A percentile compares a stretch with the other conserved stretches of the same genome.
Evolutionary conservation across 2,329 filamentous ascomycete genomes (phyloP).

Genomic region (Phoma sp.): DNA sequence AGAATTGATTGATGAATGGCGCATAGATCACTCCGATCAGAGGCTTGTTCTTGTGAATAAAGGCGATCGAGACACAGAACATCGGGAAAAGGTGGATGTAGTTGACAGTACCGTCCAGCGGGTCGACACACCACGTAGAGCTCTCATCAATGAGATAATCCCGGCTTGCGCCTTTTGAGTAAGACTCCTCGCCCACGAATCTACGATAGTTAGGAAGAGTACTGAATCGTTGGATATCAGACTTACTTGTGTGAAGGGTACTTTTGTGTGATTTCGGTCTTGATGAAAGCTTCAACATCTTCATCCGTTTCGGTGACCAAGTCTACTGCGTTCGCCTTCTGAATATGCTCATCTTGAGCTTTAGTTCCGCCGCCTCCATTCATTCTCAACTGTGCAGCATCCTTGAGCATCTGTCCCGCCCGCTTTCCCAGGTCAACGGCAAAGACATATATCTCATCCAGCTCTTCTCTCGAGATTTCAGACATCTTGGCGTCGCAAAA

Average conservation of each 20-base stretch:
- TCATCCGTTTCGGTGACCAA: slow-evolving; percentile 79
- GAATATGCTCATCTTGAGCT: slow-evolving; percentile 54
- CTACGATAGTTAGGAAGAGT: slow-evolving; percentile 47
- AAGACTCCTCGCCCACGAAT: slow-evolving; percentile 79
- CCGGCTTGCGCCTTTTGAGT: slow-evolving; percentile 70
- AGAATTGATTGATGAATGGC: slow-evolving; percentile 72
- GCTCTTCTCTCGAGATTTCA: slow-evolving; percentile 51
- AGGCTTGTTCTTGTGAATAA: slow-evolving; percentile 65
- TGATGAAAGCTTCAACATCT: slow-evolving; percentile 76
- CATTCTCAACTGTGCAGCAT: slow-evolving; percentile 65
- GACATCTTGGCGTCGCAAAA: slow-evolving; percentile 25
- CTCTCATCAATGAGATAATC: slow-evolving; percentile 69
- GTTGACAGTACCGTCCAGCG: slow-evolving; percentile 80
- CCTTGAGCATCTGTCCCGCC: slow-evolving; percentile 71
- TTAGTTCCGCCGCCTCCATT: slow-evolving; percentile 41
- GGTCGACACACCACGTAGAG: slow-evolving; percentile 80
- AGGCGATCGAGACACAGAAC: slow-evolving; percentile 80
- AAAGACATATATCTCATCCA: slow-evolving; percentile 72
- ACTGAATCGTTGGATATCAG: background rate
- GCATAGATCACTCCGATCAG: slow-evolving; percentile 75
- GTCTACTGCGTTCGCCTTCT: slow-evolving; percentile 79
- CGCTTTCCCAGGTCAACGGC: slow-evolving; percentile 73
- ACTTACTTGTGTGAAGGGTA: slow-evolving; percentile 72
- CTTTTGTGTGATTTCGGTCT: slow-evolving; percentile 60
- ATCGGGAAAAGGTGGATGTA: slow-evolving; percentile 82